Evolutionary conservation across 169 alveolate genomes (phyloP).

Genomic region (Plasmodium vivax): DNA sequence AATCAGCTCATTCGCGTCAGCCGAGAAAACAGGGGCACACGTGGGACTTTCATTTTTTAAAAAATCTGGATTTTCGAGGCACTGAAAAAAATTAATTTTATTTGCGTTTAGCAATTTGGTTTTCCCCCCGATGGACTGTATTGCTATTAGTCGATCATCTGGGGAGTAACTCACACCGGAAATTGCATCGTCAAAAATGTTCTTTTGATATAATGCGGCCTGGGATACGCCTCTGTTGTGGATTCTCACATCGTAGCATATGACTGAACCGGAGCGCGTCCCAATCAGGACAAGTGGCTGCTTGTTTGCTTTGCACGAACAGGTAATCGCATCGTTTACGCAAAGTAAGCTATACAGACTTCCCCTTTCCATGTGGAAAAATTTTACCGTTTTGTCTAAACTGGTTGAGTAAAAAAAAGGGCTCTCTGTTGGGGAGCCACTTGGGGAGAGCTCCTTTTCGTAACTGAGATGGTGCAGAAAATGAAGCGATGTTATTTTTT

Average conservation of each 20-base stretch:
- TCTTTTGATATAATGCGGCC: neutral
- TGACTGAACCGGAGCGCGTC: conserved; percentile 2
- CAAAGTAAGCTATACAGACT: neutral
- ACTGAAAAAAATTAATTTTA: conserved; percentile 7
- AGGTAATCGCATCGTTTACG: neutral
- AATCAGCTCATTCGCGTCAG: conserved; percentile 7
- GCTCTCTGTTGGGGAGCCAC: neutral
- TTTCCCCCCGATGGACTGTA: conserved; percentile 8
- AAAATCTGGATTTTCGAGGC: conserved; percentile 6
- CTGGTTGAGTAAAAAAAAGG: conserved; percentile 13
- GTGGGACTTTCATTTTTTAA: neutral
- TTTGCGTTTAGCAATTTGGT: conserved; percentile 18
- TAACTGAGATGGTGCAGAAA: neutral
- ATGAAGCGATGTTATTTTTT: conserved; percentile 24
- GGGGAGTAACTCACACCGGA: conserved; percentile 16
- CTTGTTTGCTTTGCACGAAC: neutral
- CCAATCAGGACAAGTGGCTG: conserved; percentile 2
- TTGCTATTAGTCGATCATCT: conserved; percentile 10
- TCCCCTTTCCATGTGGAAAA: neutral
- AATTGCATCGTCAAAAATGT: neutral
- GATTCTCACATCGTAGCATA: conserved; percentile 13
- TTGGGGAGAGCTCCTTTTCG: neutral
- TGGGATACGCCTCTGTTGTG: neutral
- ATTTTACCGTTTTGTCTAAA: conserved; percentile 18
- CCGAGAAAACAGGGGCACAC: neutral